phyloP scores from a whole-genome alignment of 1,284 basidiomycete species.

The Cutaneotrichosporon mucoides region DNA sequence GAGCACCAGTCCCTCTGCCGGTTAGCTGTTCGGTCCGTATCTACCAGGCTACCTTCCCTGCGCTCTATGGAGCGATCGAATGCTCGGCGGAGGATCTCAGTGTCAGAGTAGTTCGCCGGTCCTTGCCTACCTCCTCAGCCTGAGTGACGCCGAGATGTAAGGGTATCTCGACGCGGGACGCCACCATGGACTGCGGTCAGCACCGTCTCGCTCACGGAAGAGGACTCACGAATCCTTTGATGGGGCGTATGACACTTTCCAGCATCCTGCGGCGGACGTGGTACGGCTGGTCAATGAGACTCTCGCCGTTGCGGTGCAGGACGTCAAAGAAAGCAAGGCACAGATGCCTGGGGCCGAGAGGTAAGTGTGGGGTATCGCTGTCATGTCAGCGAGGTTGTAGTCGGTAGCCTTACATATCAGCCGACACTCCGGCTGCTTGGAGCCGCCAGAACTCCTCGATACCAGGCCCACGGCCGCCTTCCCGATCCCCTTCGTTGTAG shows the following conservation, averaged over 20 bases:
- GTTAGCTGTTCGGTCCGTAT: neutral
- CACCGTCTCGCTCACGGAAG: too few species aligned
- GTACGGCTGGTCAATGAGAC: constrained; percentile 60
- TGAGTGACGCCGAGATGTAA: constrained; percentile 11
- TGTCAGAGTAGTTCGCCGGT: neutral
- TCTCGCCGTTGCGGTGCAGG: constrained; percentile 60
- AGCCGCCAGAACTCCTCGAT: constrained; percentile 54
- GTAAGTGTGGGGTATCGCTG: neutral
- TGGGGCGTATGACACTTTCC: constrained; percentile 56
- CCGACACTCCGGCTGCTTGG: constrained; percentile 31
- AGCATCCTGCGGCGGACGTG: constrained; percentile 58
- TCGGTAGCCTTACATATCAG: neutral
- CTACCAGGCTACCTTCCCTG: constrained; percentile 2
- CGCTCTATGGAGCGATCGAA: neutral
- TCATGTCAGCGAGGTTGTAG: too few species aligned
- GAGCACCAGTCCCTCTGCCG: constrained; percentile 62
- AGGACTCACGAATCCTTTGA: constrained; percentile 55
- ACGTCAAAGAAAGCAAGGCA: constrained; percentile 81
- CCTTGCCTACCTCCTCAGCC: neutral
- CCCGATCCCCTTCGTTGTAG: constrained; percentile 56
- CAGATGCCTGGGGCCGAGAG: constrained; percentile 53
- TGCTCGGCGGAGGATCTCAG: constrained; percentile 4
- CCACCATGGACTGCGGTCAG: constrained; percentile 47
- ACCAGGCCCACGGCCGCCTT: constrained; percentile 38
- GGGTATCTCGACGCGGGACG: constrained; percentile 55